Conservation (phyloP, 495 filamentous ascomycete species). For the Alectoria sarmentosa region DNA sequence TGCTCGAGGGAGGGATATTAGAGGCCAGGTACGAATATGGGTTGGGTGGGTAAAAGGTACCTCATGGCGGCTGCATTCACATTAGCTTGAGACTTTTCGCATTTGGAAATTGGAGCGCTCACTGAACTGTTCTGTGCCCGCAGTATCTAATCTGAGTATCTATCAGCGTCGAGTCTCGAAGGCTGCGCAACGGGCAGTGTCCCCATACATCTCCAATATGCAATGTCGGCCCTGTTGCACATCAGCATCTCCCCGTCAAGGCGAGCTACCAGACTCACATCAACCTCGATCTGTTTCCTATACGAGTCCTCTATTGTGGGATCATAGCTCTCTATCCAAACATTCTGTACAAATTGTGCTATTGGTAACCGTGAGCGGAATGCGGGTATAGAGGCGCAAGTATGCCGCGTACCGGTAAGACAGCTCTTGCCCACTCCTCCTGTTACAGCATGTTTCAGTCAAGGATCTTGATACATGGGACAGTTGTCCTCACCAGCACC, state of each 20-base stretch:
- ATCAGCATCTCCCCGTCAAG: constrained; percentile 17
- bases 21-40: constrained; percentile 11
- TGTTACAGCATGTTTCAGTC: constrained; percentile 35
- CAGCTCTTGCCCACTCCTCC: constrained; percentile 98
- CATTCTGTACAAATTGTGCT: constrained; percentile 99
- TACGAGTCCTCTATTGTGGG: constrained; percentile 99
- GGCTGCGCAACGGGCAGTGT: constrained; percentile 12
- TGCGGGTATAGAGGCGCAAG: constrained; percentile 13
- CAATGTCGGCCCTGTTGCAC: constrained; percentile 76
- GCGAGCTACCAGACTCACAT: constrained; percentile 53
- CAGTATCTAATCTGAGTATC: constrained; percentile 73
- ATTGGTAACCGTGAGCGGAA: constrained; percentile 23
- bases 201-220: constrained; percentile 84
- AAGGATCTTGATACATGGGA: neutral
- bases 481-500: constrained; percentile 59
- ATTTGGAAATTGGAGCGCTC: neutral
- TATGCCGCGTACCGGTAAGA: constrained; percentile 69
- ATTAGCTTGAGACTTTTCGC: neutral
- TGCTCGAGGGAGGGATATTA: constrained; percentile 14
- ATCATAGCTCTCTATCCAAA: constrained; percentile 99
- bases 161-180: constrained; percentile 13
- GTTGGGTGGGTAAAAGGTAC: constrained; percentile 15
- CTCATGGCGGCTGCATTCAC: constrained; percentile 25
- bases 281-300: constrained; percentile 86
- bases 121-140: constrained; percentile 94